Conservation (phyloP, 176 grass and related monocot genomes). For the Phoenix roebelenii region DNA sequence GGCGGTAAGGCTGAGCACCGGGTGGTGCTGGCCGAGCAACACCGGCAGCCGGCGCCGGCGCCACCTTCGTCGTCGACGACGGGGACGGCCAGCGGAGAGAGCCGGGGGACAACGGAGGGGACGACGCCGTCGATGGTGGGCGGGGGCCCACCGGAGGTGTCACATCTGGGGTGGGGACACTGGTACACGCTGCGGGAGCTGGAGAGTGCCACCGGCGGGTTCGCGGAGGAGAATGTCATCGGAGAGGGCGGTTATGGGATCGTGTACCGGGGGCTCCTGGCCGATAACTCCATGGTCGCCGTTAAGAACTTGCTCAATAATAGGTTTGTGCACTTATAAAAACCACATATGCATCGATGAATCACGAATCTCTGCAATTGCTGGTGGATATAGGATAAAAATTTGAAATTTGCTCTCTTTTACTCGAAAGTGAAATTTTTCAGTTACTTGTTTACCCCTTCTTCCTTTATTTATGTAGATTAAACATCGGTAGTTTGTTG, state of each 20-base stretch:
- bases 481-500: too few relatives aligned
- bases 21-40: constrained; percentile 1
- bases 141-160: constrained; percentile 35
- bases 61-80: constrained; percentile 9
- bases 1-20: constrained; percentile 38
- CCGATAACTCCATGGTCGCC: constrained; percentile 57
- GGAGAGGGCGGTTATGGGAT: constrained; percentile 86
- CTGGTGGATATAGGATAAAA: too few relatives aligned
- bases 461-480: too few relatives aligned
- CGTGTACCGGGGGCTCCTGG: constrained; percentile 61
- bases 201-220: constrained; percentile 50
- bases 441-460: too few relatives aligned
- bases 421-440: too few relatives aligned
- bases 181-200: constrained; percentile 58
- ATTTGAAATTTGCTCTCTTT: too few relatives aligned
- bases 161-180: constrained; percentile 60
- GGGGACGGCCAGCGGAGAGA: constrained; percentile 30
- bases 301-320: constrained; percentile 93
- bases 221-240: constrained; percentile 55
- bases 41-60: constrained; percentile 26
- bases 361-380: too few relatives aligned
- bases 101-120: constrained; percentile 4
- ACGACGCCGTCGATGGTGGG: constrained; percentile 15
- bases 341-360: neutral
- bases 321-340: constrained; percentile 22